Evolutionary conservation across 257 asterid species (phyloP).

Genomic region (Solanum dulcamara): DNA sequence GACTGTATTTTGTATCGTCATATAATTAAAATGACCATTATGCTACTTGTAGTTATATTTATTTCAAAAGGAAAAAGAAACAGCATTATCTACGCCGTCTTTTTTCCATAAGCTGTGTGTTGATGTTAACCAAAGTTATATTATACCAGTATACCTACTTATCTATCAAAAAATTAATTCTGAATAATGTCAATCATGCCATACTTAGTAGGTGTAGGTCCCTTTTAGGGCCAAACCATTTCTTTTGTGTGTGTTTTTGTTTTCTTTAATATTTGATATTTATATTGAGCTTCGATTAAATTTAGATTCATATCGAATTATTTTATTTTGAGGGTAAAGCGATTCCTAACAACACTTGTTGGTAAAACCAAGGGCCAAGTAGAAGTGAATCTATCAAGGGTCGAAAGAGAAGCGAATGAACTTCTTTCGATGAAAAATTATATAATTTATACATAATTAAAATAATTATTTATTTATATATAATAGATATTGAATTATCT

Average conservation of each 20-base stretch:
- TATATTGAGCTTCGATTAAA: neutral
- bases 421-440: neutral
- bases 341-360: fast-evolving
- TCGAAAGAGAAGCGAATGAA: too few species aligned
- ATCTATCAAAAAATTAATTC: neutral
- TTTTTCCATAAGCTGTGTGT: neutral
- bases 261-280: fast-evolving
- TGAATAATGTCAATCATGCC: neutral
- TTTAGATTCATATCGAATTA: fast-evolving
- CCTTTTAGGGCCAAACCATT: neutral
- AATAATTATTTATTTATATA: too few species aligned
- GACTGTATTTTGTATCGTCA: neutral
- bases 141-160: neutral
- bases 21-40: neutral
- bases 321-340: fast-evolving
- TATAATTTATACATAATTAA: too few species aligned
- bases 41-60: neutral
- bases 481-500: too few species aligned
- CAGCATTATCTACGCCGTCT: neutral
- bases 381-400: too few species aligned
- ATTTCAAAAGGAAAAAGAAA: neutral
- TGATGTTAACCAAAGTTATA: neutral
- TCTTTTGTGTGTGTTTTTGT: fast-evolving
- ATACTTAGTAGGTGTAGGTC: neutral
- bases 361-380: too few species aligned